Conservation (phyloP, 495 filamentous ascomycete species). For the Aspergillus bertholletiae region DNA sequence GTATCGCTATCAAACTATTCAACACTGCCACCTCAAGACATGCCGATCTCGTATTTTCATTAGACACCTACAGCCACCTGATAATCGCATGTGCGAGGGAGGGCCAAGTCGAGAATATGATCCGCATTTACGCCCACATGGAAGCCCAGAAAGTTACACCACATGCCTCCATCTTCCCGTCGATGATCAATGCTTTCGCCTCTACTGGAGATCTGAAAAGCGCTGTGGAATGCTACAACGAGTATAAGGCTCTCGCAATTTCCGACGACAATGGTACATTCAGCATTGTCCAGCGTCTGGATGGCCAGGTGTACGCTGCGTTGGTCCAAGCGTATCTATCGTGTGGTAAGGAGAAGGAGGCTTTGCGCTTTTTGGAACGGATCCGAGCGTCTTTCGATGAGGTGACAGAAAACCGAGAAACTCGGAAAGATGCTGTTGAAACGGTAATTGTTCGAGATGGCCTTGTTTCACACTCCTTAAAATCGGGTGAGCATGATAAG, state of each 20-base stretch:
- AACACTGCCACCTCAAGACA: slow-evolving; percentile 59
- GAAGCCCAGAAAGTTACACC: slow-evolving; percentile 69
- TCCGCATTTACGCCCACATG: slow-evolving; percentile 85
- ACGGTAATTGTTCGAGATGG: slow-evolving; percentile 68
- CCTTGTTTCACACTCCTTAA: slow-evolving; percentile 68
- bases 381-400: slow-evolving; percentile 59
- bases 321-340: slow-evolving; percentile 82
- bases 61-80: slow-evolving; percentile 75
- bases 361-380: slow-evolving; percentile 75
- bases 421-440: slow-evolving; percentile 55
- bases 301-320: slow-evolving; percentile 81
- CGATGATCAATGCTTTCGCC: slow-evolving; percentile 91
- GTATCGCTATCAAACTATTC: slow-evolving; percentile 81
- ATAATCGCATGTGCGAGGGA: slow-evolving; percentile 81
- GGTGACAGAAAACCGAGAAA: slow-evolving; percentile 50
- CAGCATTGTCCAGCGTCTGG: slow-evolving; percentile 67
- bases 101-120: slow-evolving; percentile 79
- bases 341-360: slow-evolving; percentile 73
- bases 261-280: slow-evolving; percentile 73
- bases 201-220: slow-evolving; percentile 73
- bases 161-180: slow-evolving; percentile 74
- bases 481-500: slow-evolving; percentile 58
- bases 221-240: slow-evolving; percentile 93
- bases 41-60: slow-evolving; percentile 52
- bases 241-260: slow-evolving; percentile 81